Evolutionary conservation across 1,284 basidiomycete species (phyloP).

Genomic region (Tausonia pullulans): DNA sequence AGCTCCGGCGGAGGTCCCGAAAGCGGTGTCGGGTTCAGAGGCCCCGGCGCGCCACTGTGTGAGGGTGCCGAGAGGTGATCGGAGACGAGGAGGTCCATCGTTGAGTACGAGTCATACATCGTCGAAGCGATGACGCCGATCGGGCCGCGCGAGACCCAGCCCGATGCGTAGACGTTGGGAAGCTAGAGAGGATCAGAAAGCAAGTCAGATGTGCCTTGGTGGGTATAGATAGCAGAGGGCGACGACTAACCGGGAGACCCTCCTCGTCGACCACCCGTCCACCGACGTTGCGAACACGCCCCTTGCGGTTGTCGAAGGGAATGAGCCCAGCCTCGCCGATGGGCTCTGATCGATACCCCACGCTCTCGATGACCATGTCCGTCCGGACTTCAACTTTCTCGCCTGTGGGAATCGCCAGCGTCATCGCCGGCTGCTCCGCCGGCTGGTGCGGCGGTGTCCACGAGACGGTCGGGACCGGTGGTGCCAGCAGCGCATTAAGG

Average conservation of each 20-base stretch:
- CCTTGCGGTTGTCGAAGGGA: constrained; percentile 34
- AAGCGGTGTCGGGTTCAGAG: background rate
- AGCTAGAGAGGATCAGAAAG: constrained; percentile 24
- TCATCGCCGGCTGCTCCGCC: constrained; percentile 16
- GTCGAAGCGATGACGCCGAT: constrained; percentile 86
- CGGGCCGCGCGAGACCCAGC: constrained; percentile 88
- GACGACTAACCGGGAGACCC: constrained; percentile 27
- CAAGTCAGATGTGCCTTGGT: background rate
- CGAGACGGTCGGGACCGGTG: background rate
- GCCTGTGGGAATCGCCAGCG: constrained; percentile 52
- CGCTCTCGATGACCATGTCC: constrained; percentile 72
- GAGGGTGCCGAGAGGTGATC: constrained; percentile 40
- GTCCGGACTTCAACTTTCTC: constrained; percentile 46
- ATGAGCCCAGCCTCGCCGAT: constrained; percentile 28
- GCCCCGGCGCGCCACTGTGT: background rate
- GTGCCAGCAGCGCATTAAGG: constrained; percentile 26
- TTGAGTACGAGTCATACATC: constrained; percentile 82
- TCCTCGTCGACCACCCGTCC: constrained; percentile 32
- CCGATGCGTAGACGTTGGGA: constrained; percentile 73
- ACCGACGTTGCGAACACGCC: constrained; percentile 30
- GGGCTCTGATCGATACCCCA: constrained; percentile 74
- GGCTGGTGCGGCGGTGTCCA: constrained; percentile 17
- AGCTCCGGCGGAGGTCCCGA: constrained; percentile 20
- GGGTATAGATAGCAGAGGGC: background rate
- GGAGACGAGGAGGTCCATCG: constrained; percentile 55